Base-by-base conservation (phyloP, 345 rosid genomes). In the Combretum micranthum region DNA sequence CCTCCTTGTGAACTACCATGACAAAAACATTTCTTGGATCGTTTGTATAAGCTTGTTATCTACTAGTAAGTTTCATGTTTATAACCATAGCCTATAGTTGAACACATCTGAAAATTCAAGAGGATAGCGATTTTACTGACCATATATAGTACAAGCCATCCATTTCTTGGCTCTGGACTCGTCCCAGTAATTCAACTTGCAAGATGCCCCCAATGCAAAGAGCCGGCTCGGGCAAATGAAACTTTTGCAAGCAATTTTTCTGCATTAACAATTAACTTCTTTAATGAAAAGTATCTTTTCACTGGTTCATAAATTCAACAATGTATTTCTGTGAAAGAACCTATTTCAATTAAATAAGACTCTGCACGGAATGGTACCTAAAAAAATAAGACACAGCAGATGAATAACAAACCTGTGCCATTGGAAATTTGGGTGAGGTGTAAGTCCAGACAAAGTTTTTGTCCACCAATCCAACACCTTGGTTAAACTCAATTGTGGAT, bases 341-440 rank as follows among this genome's bases (percentile, higher is more conserved):
- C 2, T 5, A 25, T 25, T 25, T 25, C 26, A 25, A 25, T 25
- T 25, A 25, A 5, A 25, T 25, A 25, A 25, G 26, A 25, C 26
- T 25, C 5, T 25, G 5, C 5, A 5, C 2, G 5, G 3, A 25
- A 5, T 25, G 26, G 26, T 25, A 25, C 2, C 26, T 5, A 25
- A 6, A 6, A 32, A 32, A 32, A 3, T 32, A 32, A 32, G 39
- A 6, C 39, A 37, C 13, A 16, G 8, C 20, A 23, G 16, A 67
- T 44, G 0, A 14, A 46, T 39, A 23, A 61, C 65, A 53, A 20
- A 72, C 77, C 68, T 72, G 77, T 56, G 60, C 63, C 77, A 76
- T 67, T 2, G 75, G 68, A 64, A 69, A 76, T 57, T 69, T 77
- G 16, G 75, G 81, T 3, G 81, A 76, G 15, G 45, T 60, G 55